phyloP scores from a whole-genome alignment of 768 basidiomycete genomes.

The Suillus bovinus region DNA sequence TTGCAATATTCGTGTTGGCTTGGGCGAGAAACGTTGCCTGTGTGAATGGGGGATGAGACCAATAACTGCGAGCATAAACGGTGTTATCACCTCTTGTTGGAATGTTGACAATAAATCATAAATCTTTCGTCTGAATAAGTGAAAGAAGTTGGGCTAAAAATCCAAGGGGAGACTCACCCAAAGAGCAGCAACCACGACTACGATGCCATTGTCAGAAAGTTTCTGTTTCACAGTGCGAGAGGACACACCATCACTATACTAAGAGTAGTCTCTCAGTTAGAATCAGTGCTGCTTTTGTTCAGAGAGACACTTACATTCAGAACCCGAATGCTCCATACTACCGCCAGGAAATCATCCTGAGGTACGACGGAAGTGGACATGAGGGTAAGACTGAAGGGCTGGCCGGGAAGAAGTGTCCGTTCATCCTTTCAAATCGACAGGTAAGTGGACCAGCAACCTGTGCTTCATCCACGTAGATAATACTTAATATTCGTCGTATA shows the following conservation, averaged over 20 bases:
- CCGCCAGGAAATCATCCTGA: neutral
- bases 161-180: neutral
- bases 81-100: neutral
- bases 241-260: neutral
- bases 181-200: neutral
- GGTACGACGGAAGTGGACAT: neutral
- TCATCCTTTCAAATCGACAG: neutral
- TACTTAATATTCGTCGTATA: too few relatives aligned
- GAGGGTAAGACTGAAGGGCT: neutral
- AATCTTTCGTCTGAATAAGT: neutral
- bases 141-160: neutral
- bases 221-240: neutral
- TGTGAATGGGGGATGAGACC: neutral
- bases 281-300: neutral
- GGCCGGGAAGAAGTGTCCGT: neutral
- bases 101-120: slow-evolving; percentile 3
- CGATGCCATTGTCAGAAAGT: neutral
- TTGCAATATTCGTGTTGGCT: neutral
- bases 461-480: neutral
- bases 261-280: neutral
- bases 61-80: neutral
- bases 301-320: neutral
- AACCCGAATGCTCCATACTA: neutral
- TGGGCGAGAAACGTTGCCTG: neutral
- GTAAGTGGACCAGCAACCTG: neutral